Evolutionary conservation across 495 filamentous ascomycete genomes (phyloP).

Genomic region (Podospora fimiseda): DNA sequence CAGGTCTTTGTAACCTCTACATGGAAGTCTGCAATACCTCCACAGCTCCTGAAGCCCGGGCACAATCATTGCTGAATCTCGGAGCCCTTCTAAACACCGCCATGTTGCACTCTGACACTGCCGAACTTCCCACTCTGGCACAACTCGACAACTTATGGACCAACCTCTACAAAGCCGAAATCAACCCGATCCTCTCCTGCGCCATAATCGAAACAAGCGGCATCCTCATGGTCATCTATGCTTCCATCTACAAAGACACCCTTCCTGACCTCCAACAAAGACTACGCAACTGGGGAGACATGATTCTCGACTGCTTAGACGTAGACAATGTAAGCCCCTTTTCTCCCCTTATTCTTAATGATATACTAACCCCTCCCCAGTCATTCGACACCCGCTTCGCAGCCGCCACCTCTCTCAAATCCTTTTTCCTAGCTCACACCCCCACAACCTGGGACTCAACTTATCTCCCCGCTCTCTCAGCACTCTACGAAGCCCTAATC

Average conservation of each 20-base stretch:
- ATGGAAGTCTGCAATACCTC: slow-evolving; percentile 17
- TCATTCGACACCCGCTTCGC: slow-evolving; percentile 60
- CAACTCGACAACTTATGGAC: slow-evolving; percentile 24
- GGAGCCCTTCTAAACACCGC: slow-evolving; percentile 26
- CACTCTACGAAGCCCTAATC: slow-evolving; percentile 55
- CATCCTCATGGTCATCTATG: slow-evolving; percentile 30
- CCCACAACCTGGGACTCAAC: slow-evolving; percentile 13
- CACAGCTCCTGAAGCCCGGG: slow-evolving; percentile 30
- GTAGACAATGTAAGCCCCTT: slow-evolving; percentile 37
- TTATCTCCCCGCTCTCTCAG: slow-evolving; percentile 39
- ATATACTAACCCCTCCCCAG: slow-evolving; percentile 30
- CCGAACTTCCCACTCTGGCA: slow-evolving; percentile 19
- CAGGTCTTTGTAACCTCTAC: slow-evolving; percentile 23
- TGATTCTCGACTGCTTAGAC: slow-evolving; percentile 37
- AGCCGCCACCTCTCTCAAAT: slow-evolving; percentile 37
- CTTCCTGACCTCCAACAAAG: slow-evolving; percentile 14
- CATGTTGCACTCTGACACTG: slow-evolving; percentile 6
- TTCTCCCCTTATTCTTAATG: background rate
- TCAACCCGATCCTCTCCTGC: slow-evolving; percentile 39
- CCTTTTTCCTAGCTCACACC: slow-evolving; percentile 22
- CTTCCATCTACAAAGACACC: background rate
- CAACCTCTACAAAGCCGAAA: slow-evolving; percentile 25
- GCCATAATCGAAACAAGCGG: slow-evolving; percentile 42
- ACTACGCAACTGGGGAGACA: slow-evolving; percentile 35
- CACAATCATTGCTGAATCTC: slow-evolving; percentile 32